phyloP scores from a whole-genome alignment of 495 filamentous ascomycete genomes.

The Penicillium macrosclerotiorum region DNA sequence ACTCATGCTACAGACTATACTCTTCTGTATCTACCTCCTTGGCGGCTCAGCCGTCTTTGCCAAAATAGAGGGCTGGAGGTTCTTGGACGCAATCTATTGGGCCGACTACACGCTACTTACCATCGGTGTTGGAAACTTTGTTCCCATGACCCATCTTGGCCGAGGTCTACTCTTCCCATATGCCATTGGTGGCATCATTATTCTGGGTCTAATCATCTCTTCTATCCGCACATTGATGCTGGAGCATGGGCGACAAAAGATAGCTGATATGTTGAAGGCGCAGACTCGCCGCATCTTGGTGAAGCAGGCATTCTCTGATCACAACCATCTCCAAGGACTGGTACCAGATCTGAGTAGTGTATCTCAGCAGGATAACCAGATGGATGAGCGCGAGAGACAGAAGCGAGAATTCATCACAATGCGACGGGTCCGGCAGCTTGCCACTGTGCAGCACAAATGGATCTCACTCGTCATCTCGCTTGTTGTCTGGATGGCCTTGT shows the following conservation, averaged over 20 bases:
- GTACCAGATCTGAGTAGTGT: constrained; percentile 14
- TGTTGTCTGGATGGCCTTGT: constrained; percentile 65
- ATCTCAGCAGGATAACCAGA: not conserved
- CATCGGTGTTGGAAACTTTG: constrained; percentile 72
- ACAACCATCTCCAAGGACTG: constrained; percentile 6
- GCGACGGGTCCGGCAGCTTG: constrained; percentile 65
- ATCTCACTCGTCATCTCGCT: constrained; percentile 62
- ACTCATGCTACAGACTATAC: constrained; percentile 84
- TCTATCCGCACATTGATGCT: constrained; percentile 79
- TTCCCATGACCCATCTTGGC: constrained; percentile 60
- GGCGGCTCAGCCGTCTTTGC: constrained; percentile 70
- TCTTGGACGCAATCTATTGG: constrained; percentile 79
- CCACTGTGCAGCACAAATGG: constrained; percentile 62
- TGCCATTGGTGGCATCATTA: constrained; percentile 76
- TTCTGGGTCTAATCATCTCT: constrained; percentile 79
- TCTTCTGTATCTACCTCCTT: constrained; percentile 72
- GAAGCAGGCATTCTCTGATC: constrained; percentile 21
- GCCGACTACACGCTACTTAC: constrained; percentile 83
- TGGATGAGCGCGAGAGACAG: constrained; percentile 55
- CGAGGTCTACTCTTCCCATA: constrained; percentile 74
- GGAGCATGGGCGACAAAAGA: constrained; percentile 68
- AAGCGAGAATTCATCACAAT: constrained; percentile 75
- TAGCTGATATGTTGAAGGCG: constrained; percentile 67
- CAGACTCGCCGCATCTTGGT: constrained; percentile 61
- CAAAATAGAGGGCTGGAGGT: constrained; percentile 73